Evolutionary conservation across 495 filamentous ascomycete species (phyloP), one percentile per base, ranked within the genome.

Genomic region (Penicillium antarcticum): DNA sequence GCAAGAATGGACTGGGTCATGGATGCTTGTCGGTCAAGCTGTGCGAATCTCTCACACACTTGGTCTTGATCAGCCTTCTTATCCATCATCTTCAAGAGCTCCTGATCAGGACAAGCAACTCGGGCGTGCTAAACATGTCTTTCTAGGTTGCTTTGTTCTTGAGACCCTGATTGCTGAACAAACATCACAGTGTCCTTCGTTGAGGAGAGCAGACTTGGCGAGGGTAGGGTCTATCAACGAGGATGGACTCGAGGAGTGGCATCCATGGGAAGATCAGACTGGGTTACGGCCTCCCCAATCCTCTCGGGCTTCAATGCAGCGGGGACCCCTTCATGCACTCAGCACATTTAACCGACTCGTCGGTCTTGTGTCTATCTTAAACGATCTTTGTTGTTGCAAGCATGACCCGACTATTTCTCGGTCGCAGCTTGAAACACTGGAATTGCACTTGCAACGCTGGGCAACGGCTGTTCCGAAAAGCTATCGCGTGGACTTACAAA

Each of bases 161-260:
- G 86, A 89, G 48, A 85, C 78, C 2, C 53, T 87, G 6, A 69
- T 87, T 36, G 78, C 85, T 2, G 64, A 77, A 31, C 74, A 79
- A 39, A 70, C 78, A 4, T 68, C 67, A 5, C 70, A 73, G 40
- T 67, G 73, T 16, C 78, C 83, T 8, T 80, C 81, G 38, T 56
- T 89, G 5, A 68, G 67, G 24, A 64, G 67, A 13, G 67, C 71
- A 31, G 78, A 83, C 49, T 47, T 84, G 31, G 57, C 62, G 9
- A 58, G 60, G 18, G 57, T 80, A 26, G 70, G 73, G 0, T 58
- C 65, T 6, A 61, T 84, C 5, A 71, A 76, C 36, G 82, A 87
- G 65, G 81, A 85, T 63, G 85, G 82, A 1, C 62, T 83, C 21
- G 86, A 89, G 48, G 84, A 89, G 66, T 88, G 85, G 86, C 79